phyloP scores from a whole-genome alignment of 129 eudicot genomes.

The Kitagawia praeruptora region DNA sequence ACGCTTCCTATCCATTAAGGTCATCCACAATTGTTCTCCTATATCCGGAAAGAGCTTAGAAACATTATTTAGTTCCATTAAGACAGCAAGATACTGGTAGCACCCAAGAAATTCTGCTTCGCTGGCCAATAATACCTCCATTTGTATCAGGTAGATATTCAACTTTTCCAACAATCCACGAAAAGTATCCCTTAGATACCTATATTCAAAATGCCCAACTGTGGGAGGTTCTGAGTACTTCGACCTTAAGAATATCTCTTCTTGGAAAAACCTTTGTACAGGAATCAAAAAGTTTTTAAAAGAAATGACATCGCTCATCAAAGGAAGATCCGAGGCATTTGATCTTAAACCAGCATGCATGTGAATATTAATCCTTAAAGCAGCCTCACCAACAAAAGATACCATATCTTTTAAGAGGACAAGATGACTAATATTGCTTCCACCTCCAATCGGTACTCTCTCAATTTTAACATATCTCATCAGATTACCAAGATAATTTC shows the following conservation, averaged over 20 bases:
- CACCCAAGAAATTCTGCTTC: slow-evolving; percentile 25
- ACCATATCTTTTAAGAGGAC: neutral
- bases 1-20: slow-evolving; percentile 36
- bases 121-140: slow-evolving; percentile 28
- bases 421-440: neutral
- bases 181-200: too few species aligned
- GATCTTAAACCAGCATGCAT: neutral
- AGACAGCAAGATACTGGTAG: slow-evolving; percentile 47
- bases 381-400: neutral
- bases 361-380: neutral
- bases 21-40: slow-evolving; percentile 41
- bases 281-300: neutral
- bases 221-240: slow-evolving; percentile 8
- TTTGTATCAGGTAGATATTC: slow-evolving; percentile 33
- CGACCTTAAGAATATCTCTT: slow-evolving; percentile 3
- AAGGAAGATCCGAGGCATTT: neutral
- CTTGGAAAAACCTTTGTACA: slow-evolving; percentile 23
- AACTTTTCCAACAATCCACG: slow-evolving; percentile 28
- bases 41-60: slow-evolving; percentile 39
- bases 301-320: neutral
- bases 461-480: too few species aligned
- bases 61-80: slow-evolving; percentile 41
- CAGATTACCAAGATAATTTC: neutral
- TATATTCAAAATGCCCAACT: slow-evolving; percentile 14
- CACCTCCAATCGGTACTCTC: neutral